Evolutionary conservation across 257 asterid genomes (phyloP), one percentile per base, ranked within the genome.

Genomic region (Salvia splendens): DNA sequence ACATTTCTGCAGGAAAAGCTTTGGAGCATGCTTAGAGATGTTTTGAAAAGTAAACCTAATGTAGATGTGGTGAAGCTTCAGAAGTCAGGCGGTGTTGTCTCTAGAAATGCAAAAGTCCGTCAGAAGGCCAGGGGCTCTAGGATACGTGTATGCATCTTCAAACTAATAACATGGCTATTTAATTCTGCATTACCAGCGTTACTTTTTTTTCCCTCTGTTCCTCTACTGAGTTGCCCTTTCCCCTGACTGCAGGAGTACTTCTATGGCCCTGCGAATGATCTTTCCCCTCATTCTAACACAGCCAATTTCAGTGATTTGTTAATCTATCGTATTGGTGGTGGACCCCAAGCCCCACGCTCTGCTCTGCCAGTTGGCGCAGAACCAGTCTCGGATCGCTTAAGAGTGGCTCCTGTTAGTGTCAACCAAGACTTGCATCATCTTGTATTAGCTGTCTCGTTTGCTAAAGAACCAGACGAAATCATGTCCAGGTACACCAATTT

Each of bases 51-150:
- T 79, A 89, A 87, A 70, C 77, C 81, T 58, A 85, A 85, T 14
- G 93, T 94, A 64, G 99, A 94, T 70, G 99, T 94, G 63, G 99
- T 94, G 83, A 94, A 91, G 78, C 97, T 94, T 78, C 99, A 94
- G 75, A 94, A 91, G 70, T 94, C 99, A 3, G 99, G 99, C 53
- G 99, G 97, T 61, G 97, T 91, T 32, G 97, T 94, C 65, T 91
- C 99, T 9, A 87, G 97, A 76, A 87, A 85, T 75, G 95, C 94
- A 17, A 88, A 93, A 91, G 96, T 85, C 67, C 97, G 99, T 16
- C 97, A 91, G 81, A 94, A 81, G 56, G 78, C 96, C 64, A 79
- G 97, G 75, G 85, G 93, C 47, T 79, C 60, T 64, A 84, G 91
- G 78, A 94, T 94, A 82, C 85, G 99, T 64, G 99, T 94, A 85